Evolutionary conservation across 352 stramenopile genomes (phyloP), one percentile per base, ranked within the genome.

Genomic region (Phytopythium mirpurense): DNA sequence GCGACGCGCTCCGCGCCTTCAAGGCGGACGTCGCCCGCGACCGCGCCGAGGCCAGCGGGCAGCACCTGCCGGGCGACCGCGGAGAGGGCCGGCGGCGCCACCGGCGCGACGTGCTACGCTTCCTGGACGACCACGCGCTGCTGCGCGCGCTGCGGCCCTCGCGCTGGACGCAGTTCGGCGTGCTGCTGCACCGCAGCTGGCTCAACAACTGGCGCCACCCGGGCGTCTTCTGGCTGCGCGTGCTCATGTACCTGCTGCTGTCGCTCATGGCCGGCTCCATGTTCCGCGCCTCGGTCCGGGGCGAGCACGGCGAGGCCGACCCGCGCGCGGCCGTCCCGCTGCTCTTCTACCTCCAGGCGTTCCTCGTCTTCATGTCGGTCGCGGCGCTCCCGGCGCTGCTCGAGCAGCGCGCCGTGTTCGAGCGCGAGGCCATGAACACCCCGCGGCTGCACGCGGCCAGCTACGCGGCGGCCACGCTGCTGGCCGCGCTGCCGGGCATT

Each of bases 311-410:
- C 19, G n/a, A 59, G 6, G 68, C 75, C 44, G 66, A 66, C 4
- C 61, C 59, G n/a, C 34, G 59, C 3, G 57, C 63, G 1, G 69
- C 83, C 40, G 70, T 84, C 12, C 71, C 83, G 14, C 61, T 96
- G 26, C 62, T 96, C 11, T 96, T 96, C 63, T 96, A 92, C 68
- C 75, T 92, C 8, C 81, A 93, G 44, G 85, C 86, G 11, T 96
- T 97, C 59, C 66, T 96, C 44, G 83, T 93, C 26, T 96, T 95
- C 66, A 97, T 96, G 86, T 90, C 71, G 9, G 77, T 96, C n/a
- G 88, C 88, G 4, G 78, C 77, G 3, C 54, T 97, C n/a, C 89
- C 89, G 2, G 84, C 86, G 40, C 72, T 94, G 29, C 73, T 96
- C 50, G 77, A 96, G 42, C 74, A 96, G 53, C 71, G 88, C 51